These are phyloP conservation scores for Hypocrella siamensis DNA, from an alignment of 2,329 filamentous ascomycete species.

Conservation along the genomic window DNA sequence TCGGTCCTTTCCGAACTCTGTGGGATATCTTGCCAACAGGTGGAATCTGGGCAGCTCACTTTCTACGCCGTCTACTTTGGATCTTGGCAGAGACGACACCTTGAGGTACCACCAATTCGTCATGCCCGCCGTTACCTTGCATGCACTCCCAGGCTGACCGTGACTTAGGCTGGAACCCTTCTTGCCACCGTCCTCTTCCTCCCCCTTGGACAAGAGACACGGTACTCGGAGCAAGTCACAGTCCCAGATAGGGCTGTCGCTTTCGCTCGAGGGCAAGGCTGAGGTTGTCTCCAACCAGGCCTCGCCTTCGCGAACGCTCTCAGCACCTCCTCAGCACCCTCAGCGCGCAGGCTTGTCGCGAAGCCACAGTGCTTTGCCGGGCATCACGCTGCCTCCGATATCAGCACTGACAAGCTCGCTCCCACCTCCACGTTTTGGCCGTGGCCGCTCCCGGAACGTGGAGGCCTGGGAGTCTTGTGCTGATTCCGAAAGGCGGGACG, in stretches of 20 bases:
- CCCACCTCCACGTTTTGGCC: constrained; percentile 38
- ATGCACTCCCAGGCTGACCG: background rate
- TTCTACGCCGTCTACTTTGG: constrained; percentile 28
- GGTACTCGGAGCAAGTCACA: constrained; percentile 18
- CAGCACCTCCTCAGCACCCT: constrained; percentile 28
- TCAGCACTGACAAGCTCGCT: constrained; percentile 35
- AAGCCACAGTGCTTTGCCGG: constrained; percentile 52
- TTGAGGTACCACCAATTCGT: constrained; percentile 20
- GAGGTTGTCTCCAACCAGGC: constrained; percentile 59
- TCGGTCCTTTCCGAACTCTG: constrained; percentile 25
- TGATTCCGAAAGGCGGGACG: constrained; percentile 63
- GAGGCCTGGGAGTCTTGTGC: constrained; percentile 86
- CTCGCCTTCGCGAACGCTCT: constrained; percentile 43
- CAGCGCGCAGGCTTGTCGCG: constrained; percentile 41
- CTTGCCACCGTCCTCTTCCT: constrained; percentile 24
- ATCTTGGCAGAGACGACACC: constrained; percentile 24
- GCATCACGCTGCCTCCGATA: constrained; percentile 41
- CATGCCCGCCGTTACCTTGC: background rate
- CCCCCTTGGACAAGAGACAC: constrained; percentile 25
- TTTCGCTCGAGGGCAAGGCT: constrained; percentile 83
- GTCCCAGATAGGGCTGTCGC: constrained; percentile 57
- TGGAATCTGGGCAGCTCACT: constrained; percentile 39
- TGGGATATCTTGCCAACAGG: constrained; percentile 38
- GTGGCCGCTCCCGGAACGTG: constrained; percentile 71
- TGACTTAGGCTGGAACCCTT: constrained; percentile 25